Evolutionary conservation across 768 basidiomycete genomes (phyloP).

Genomic region (Pleurotus citrinopileatus): DNA sequence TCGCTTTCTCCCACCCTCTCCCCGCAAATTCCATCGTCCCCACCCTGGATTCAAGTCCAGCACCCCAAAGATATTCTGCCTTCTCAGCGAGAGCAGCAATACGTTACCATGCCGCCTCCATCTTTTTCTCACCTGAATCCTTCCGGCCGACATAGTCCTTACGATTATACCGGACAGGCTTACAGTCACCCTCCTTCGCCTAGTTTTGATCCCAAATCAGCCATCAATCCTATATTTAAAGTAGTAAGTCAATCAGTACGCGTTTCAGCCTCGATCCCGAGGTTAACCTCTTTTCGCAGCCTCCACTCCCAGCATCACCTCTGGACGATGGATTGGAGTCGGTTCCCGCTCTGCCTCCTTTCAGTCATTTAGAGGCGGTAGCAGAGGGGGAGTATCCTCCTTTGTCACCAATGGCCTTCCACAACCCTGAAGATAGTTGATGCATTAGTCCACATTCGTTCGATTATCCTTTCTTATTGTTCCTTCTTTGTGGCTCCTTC

Average conservation of each 20-base stretch:
- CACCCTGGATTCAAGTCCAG: slow-evolving; percentile 52
- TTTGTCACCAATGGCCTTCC: slow-evolving; percentile 75
- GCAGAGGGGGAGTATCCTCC: slow-evolving; percentile 73
- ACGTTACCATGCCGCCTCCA: slow-evolving; percentile 32
- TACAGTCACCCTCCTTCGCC: slow-evolving; percentile 63
- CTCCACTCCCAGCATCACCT: slow-evolving; percentile 47
- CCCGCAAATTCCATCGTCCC: slow-evolving; percentile 43
- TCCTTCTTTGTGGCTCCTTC: slow-evolving; percentile 9
- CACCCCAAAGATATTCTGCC: slow-evolving; percentile 32
- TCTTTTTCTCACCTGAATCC: slow-evolving; percentile 32
- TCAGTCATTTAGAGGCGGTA: slow-evolving; percentile 79
- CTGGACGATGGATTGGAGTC: slow-evolving; percentile 34
- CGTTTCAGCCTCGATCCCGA: background rate
- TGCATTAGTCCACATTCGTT: slow-evolving; percentile 23
- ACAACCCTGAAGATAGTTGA: slow-evolving; percentile 45
- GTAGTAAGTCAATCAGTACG: slow-evolving; percentile 62
- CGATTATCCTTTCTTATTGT: slow-evolving; percentile 18
- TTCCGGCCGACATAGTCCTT: slow-evolving; percentile 42
- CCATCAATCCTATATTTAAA: slow-evolving; percentile 87
- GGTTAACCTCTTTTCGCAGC: slow-evolving; percentile 35
- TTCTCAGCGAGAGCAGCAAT: slow-evolving; percentile 34
- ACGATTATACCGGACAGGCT: slow-evolving; percentile 50
- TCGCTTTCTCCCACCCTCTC: slow-evolving; percentile 67
- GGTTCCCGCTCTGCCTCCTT: slow-evolving; percentile 64
- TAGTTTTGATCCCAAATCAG: slow-evolving; percentile 58